A percentile compares a stretch with the other conserved stretches of the same genome.
phyloP scores from a whole-genome alignment of 805 yeast species.

The Sugiyamaella mastotermitis region DNA sequence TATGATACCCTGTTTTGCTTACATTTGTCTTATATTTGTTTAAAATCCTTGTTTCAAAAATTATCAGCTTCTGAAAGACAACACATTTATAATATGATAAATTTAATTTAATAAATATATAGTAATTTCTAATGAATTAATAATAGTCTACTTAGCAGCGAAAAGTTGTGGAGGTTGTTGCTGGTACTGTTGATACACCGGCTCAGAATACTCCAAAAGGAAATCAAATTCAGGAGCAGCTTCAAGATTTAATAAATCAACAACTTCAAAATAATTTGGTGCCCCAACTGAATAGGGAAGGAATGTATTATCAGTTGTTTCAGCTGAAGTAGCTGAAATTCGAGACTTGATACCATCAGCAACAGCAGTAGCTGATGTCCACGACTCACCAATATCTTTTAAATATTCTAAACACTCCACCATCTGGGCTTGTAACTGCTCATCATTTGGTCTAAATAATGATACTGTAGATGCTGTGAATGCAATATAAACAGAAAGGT shows the following conservation, averaged over 20 bases:
- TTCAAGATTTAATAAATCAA: conserved; percentile 2
- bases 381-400: conserved; percentile 14
- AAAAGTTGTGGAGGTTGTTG: no score
- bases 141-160: no score
- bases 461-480: conserved; percentile 18
- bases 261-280: conserved; percentile 5
- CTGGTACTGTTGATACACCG: no score
- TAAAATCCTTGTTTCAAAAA: no score
- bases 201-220: no score
- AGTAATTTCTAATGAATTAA: no score
- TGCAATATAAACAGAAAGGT: conserved; percentile 16
- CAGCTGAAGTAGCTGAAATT: background rate
- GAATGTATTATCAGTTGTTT: conserved; percentile 1
- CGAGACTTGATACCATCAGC: conserved; percentile 11
- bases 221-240: conserved; percentile 7
- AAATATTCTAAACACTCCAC: conserved; percentile 12
- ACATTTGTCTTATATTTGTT: no score
- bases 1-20: no score
- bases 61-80: no score
- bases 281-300: conserved; percentile 5
- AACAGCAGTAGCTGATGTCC: conserved; percentile 16
- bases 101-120: no score
- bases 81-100: no score
- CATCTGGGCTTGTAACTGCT: conserved; percentile 3
- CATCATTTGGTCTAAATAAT: conserved; percentile 5